These are phyloP conservation scores for Bruguiera hainesii DNA, from an alignment of 441 rosid species.

Conservation along the genomic window DNA sequence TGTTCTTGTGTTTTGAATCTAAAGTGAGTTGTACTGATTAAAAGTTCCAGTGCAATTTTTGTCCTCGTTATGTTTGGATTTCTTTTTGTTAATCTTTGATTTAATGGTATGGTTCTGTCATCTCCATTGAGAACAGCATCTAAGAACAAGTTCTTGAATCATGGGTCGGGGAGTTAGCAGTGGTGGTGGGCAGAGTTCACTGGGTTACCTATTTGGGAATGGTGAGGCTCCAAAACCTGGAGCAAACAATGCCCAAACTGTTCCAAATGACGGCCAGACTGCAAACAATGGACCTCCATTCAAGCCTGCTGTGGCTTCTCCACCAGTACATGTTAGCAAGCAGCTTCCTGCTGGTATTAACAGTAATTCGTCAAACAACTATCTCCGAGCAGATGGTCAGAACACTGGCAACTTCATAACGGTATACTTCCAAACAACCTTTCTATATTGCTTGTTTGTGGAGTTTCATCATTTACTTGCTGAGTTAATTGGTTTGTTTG, in stretches of 20 bases:
- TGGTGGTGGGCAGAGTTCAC: constrained; percentile 83
- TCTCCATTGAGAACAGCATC: not conserved
- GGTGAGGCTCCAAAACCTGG: constrained; percentile 66
- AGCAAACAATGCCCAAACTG: constrained; percentile 28
- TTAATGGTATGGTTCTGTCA: no score
- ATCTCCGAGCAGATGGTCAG: constrained; percentile 77
- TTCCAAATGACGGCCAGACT: constrained; percentile 36
- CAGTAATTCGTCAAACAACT: constrained; percentile 65
- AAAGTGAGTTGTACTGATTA: no score
- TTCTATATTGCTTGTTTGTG: not conserved
- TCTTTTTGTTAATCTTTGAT: no score
- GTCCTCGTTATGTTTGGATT: no score
- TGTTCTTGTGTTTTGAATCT: no score
- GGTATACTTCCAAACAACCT: constrained; percentile 33
- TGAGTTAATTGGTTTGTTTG: not conserved
- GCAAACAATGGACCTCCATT: constrained; percentile 30
- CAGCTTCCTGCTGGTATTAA: constrained; percentile 71
- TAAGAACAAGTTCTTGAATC: constrained; percentile 15
- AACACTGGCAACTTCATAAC: constrained; percentile 87
- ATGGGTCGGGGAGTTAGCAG: constrained; percentile 81
- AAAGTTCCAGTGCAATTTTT: no score
- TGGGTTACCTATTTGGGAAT: constrained; percentile 62
- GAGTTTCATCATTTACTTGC: not conserved
- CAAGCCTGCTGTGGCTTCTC: constrained; percentile 42
- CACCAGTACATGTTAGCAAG: constrained; percentile 47